These are phyloP conservation scores for Erythrophleum fordii DNA, from an alignment of 306 rosid species.

Conservation along the genomic window DNA sequence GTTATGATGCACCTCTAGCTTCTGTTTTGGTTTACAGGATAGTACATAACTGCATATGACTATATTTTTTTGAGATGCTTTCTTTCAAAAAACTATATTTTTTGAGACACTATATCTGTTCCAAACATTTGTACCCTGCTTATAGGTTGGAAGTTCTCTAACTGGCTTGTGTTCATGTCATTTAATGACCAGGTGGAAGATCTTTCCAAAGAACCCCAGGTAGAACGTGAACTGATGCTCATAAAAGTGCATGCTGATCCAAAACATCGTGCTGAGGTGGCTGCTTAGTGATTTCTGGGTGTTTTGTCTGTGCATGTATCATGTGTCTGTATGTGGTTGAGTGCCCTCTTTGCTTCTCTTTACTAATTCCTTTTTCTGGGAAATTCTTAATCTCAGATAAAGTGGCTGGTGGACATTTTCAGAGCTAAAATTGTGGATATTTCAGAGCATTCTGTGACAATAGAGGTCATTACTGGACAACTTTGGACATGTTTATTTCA, in stretches of 20 bases:
- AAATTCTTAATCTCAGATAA: constrained; percentile 61
- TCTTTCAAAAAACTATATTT: not conserved
- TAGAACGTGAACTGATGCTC: constrained; percentile 84
- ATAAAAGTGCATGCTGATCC: constrained; percentile 66
- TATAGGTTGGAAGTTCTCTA: constrained; percentile 1
- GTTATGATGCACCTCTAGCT: constrained; percentile 33
- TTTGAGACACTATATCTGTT: not conserved
- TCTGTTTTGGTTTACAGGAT: not conserved
- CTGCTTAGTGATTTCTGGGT: constrained; percentile 17
- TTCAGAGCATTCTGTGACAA: constrained; percentile 67
- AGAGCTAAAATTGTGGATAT: constrained; percentile 82
- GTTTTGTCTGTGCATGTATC: not conserved
- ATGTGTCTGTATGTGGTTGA: not conserved
- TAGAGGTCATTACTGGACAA: constrained; percentile 59
- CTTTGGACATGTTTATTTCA: not conserved
- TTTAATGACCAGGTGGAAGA: constrained; percentile 65
- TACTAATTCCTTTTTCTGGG: constrained; percentile 10
- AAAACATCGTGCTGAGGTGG: constrained; percentile 62
- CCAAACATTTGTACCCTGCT: not conserved
- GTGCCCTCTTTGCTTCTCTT: constrained; percentile 25
- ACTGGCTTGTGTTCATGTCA: constrained; percentile 18
- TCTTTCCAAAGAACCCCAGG: constrained; percentile 75
- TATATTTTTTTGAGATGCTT: not conserved
- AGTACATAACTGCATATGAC: not conserved
- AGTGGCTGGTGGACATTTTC: constrained; percentile 80